Base-by-base conservation (phyloP, 169 alveolate species). In the Cryptosporidium sp. region DNA sequence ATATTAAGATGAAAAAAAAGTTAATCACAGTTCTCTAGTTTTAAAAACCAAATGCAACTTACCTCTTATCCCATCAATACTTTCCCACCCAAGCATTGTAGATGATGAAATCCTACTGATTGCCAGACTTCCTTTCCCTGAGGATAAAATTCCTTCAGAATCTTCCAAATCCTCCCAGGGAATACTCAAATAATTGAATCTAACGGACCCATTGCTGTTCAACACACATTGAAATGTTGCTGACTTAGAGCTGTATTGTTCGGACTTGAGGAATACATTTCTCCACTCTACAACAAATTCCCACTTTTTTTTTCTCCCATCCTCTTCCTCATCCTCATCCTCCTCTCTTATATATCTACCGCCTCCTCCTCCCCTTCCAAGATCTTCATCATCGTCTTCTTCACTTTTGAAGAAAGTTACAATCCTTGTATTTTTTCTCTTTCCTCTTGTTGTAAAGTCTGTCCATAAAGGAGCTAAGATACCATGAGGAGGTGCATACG, bases 401-500 rank as follows among this genome's bases (percentile, higher is more conserved):
- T n/a, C 71, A 18, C 23, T 59, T 14, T 80, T 80, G 23, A 62
- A 65, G 50, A 80, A 48, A 8, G 89, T 65, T 12, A 80, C 45
- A 9, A 80, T 50, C 33, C 39, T 61, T 8, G 75, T 62, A 31
- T 21, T 48, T 43, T 59, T 41, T 62, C 68, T 51, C 16, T 12
- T 35, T 10, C 80, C 75, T 29, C 41, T 43, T 5, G 89, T 80
- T n/a, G 89, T 80, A n/a, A 80, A 65, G n/a, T 80, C 89, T 7
- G 89, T 62, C 89, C 89, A 80, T n/a, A 80, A 37, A 14, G 89
- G 89, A 14, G 89, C 89, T 4, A 80, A 31, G 14, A 80, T 80
- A 8, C 89, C 89, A 39, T 80, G 89, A 21, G 89, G 89, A 62
- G 89, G 89, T 29, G 89, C 89, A 65, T 80, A 80, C 3, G 89